Conservation (phyloP, 1,139 yeast genomes). For the Geotrichum fermentans region DNA sequence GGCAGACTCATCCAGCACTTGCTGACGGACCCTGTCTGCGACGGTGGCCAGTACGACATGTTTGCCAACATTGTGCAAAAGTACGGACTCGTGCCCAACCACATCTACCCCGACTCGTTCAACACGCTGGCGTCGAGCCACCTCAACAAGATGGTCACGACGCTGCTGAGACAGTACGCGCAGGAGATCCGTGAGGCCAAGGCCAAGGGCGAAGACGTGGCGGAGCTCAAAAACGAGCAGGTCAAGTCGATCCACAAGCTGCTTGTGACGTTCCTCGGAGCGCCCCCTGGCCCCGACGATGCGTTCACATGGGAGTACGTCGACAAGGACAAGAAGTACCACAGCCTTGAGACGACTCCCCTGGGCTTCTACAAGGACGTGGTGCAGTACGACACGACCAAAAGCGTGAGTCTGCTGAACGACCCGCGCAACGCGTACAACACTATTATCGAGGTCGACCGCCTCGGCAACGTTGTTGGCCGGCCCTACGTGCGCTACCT, state of each 20-base stretch:
- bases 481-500: constrained; percentile 66
- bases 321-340: constrained; percentile 65
- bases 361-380: constrained; percentile 54
- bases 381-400: constrained; percentile 49
- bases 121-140: constrained; percentile 56
- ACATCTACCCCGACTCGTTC: constrained; percentile 63
- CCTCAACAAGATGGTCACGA: constrained; percentile 57
- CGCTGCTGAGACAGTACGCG: constrained; percentile 71
- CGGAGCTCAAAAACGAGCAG: constrained; percentile 45
- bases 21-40: constrained; percentile 59
- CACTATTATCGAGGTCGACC: constrained; percentile 60
- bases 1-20: constrained; percentile 63
- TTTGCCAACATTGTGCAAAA: constrained; percentile 66
- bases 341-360: constrained; percentile 55
- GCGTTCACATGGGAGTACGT: constrained; percentile 66
- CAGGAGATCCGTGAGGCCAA: constrained; percentile 53
- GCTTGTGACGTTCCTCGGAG: constrained; percentile 62
- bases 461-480: constrained; percentile 65
- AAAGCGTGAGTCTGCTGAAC: constrained; percentile 62
- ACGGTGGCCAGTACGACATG: constrained; percentile 89
- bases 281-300: constrained; percentile 70
- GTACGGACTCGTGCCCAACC: constrained; percentile 74
- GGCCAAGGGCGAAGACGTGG: constrained; percentile 33
- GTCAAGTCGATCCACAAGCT: constrained; percentile 59
- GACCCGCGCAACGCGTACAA: constrained; percentile 74